phyloP scores from a whole-genome alignment of 192 early-diverging fungal species.

The Endogone sp. region DNA sequence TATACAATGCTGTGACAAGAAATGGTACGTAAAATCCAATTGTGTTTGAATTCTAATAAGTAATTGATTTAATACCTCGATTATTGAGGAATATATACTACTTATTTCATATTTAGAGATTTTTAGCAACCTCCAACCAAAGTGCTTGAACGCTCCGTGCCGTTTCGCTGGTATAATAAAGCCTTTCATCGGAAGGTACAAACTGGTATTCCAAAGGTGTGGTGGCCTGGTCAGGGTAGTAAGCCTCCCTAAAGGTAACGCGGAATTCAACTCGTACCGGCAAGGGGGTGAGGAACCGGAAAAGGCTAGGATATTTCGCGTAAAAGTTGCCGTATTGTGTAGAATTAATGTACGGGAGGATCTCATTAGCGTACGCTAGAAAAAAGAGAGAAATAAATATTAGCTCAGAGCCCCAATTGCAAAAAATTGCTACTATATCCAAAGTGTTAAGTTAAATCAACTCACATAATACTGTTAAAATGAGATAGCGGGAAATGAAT shows the following conservation, averaged over 20 bases:
- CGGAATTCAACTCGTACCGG: background rate
- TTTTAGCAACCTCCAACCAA: background rate
- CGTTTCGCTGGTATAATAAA: background rate
- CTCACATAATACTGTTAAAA: background rate
- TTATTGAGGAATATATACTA: no score
- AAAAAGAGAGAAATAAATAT: background rate
- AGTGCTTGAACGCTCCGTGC: background rate
- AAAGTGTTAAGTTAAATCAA: background rate
- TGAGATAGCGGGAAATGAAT: background rate
- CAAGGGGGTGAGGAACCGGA: background rate
- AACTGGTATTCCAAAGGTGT: background rate
- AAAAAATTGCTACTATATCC: background rate
- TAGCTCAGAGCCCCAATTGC: background rate
- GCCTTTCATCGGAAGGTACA: background rate
- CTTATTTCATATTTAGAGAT: no score
- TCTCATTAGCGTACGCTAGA: background rate
- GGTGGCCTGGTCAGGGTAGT: background rate
- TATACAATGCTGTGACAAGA: no score
- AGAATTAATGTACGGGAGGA: background rate
- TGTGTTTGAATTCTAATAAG: no score
- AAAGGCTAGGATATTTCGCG: background rate
- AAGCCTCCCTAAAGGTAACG: background rate
- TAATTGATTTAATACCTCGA: no score
- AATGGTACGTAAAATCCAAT: no score
- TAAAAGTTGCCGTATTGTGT: background rate